Evolutionary conservation across 2,329 filamentous ascomycete genomes (phyloP).

Genomic region (Penicillium italicum): DNA sequence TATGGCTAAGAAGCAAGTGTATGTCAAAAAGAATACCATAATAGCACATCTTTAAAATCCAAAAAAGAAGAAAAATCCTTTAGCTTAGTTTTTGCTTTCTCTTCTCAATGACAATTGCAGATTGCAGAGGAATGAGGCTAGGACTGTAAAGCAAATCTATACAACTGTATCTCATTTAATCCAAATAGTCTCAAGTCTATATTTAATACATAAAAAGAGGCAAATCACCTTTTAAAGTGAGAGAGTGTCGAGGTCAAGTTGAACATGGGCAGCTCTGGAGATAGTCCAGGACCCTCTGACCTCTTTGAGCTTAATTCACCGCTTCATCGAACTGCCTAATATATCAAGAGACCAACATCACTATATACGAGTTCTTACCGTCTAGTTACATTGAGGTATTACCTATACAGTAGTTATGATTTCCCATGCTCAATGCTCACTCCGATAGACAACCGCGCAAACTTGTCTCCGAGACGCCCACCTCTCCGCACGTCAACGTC

Average conservation of each 20-base stretch:
- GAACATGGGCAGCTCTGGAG: not conserved
- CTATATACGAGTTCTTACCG: not conserved
- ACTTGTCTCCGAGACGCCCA: slow-evolving; percentile 5
- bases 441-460: slow-evolving; percentile 2
- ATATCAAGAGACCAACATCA: not conserved
- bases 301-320: not conserved
- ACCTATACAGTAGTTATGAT: not conserved
- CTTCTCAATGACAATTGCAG: not conserved
- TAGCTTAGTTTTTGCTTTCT: not conserved
- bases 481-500: slow-evolving; percentile 3
- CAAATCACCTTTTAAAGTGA: not conserved
- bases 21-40: not conserved
- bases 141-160: not conserved
- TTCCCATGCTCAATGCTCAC: not conserved
- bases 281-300: not conserved
- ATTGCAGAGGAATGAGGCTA: not conserved
- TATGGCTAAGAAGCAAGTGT: not conserved
- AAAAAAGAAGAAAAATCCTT: not conserved
- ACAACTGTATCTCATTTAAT: not conserved
- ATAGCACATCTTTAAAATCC: not conserved
- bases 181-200: not conserved
- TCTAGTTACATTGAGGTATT: not conserved
- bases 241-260: not conserved
- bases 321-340: not conserved
- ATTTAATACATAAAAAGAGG: not conserved